Evolutionary conservation across 1,284 basidiomycete species (phyloP), one percentile per base, ranked within the genome.

Genomic region (Paramarasmius palmivorus): DNA sequence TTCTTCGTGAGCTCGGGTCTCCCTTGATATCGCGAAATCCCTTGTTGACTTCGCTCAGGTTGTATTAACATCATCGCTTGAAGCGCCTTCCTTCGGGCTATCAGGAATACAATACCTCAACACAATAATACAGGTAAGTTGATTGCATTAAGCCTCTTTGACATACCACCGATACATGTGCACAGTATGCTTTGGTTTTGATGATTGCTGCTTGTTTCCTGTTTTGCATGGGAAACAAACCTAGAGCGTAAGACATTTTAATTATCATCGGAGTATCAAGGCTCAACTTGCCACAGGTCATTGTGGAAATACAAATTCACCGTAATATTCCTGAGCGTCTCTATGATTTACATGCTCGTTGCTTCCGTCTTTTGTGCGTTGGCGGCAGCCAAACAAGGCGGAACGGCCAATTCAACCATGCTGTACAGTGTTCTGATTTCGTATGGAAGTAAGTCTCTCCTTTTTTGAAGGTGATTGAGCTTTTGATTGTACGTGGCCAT

Each of bases 201-300:
- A 82, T 93, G 35, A 81, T 98, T 15, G 81, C 95, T 15, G 88
- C 91, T 0, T 92, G 88, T 62, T 98, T 99, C 77, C 78, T 98
- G 17, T 92, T 99, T 68, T 92, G 93, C 0, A 95, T 99, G 91
- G 96, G 97, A 4, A 99, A 98, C 69, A 88, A 94, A 58, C 96
- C 96, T 1, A 84, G 88, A 71, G 89, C 92, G 83, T 92, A 66
- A 60, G 84, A 68, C 23, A 48, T 19, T 41, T 53, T 15, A 34
- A 50, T 8, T 39, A 8, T 45, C 8, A 22, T 49, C 23, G 46
- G 17, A 5, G 10, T 32, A 32, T 45, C 17, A 20, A 25, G 36
- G 45, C 46, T 50, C 12, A 8, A 40, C 14, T 15, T 54, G 20
- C 26, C 29, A 3, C 62, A 93, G 92, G 1, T 80, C 92, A 1